phyloP scores from a whole-genome alignment of 2,329 filamentous ascomycete genomes.

The Epichloe festucae region DNA sequence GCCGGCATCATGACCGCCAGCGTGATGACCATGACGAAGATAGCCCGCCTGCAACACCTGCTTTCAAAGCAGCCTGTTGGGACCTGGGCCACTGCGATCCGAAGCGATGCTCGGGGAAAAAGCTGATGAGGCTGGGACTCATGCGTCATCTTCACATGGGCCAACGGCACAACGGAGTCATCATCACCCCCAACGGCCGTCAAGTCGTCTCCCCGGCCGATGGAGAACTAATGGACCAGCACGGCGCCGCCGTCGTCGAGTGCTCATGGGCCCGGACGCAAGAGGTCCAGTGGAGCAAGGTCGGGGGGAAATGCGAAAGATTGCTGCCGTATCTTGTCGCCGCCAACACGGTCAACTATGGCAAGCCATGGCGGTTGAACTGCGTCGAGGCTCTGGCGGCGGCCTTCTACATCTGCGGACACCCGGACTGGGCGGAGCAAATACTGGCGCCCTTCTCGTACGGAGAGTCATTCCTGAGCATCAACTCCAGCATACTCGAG shows the following conservation, averaged over 20 bases:
- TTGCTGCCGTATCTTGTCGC: slow-evolving; percentile 89
- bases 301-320: slow-evolving; percentile 87
- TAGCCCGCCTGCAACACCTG: slow-evolving; percentile 25
- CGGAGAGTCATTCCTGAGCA: slow-evolving; percentile 76
- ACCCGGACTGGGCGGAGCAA: slow-evolving; percentile 77
- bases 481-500: slow-evolving; percentile 72
- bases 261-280: slow-evolving; percentile 90
- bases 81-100: slow-evolving; percentile 96
- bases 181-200: slow-evolving; percentile 92
- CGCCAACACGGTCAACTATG: slow-evolving; percentile 95
- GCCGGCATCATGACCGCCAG: slow-evolving; percentile 35
- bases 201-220: slow-evolving; percentile 74
- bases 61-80: slow-evolving; percentile 93
- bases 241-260: slow-evolving; percentile 90
- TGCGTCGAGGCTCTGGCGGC: slow-evolving; percentile 92
- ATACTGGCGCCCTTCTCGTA: slow-evolving; percentile 80
- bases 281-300: slow-evolving; percentile 81
- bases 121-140: slow-evolving; percentile 78
- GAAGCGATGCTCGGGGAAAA: slow-evolving; percentile 91
- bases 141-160: slow-evolving; percentile 90
- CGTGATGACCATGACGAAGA: slow-evolving; percentile 21
- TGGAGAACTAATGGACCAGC: slow-evolving; percentile 65
- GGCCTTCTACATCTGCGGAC: slow-evolving; percentile 85
- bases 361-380: slow-evolving; percentile 86
- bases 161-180: slow-evolving; percentile 81